Conservation (phyloP, 2,329 filamentous ascomycete genomes). For the Pseudopithomyces maydicus region DNA sequence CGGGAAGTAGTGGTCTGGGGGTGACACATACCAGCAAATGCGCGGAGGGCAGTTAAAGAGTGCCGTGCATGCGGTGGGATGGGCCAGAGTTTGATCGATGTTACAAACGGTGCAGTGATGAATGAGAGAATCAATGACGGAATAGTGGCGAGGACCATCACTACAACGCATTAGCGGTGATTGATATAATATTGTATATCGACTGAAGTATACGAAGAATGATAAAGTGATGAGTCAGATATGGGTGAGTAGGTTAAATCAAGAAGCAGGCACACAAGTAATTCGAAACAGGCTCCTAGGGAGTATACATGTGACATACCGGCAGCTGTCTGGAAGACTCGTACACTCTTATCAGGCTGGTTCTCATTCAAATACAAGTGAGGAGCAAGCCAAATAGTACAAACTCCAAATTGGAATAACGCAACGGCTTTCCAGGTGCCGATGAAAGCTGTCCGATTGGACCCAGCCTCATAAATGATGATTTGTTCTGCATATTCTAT, state of each 20-base stretch:
- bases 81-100: constrained; percentile 33
- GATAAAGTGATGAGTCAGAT: neutral
- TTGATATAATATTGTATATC: neutral
- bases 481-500: constrained; percentile 33
- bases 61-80: constrained; percentile 35
- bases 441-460: constrained; percentile 41
- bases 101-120: constrained; percentile 44
- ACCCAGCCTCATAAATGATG: constrained; percentile 45
- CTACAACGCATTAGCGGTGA: constrained; percentile 20
- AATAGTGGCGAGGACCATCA: constrained; percentile 34
- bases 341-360: constrained; percentile 33
- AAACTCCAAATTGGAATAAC: constrained; percentile 40
- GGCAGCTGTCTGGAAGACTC: constrained; percentile 32
- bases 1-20: neutral
- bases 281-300: no score
- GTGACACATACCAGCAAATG: constrained; percentile 22
- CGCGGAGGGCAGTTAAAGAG: constrained; percentile 30
- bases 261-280: neutral
- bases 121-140: constrained; percentile 40
- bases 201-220: neutral
- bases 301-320: constrained; percentile 25
- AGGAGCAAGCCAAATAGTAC: constrained; percentile 38
- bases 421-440: constrained; percentile 44
- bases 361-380: constrained; percentile 40
- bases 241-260: no score